Percentiles rank a stretch among this genome's conserved stretches.
These are phyloP conservation scores for Amylocarpus encephaloides DNA, from an alignment of 2,329 filamentous ascomycete genomes.

Conservation along the genomic window DNA sequence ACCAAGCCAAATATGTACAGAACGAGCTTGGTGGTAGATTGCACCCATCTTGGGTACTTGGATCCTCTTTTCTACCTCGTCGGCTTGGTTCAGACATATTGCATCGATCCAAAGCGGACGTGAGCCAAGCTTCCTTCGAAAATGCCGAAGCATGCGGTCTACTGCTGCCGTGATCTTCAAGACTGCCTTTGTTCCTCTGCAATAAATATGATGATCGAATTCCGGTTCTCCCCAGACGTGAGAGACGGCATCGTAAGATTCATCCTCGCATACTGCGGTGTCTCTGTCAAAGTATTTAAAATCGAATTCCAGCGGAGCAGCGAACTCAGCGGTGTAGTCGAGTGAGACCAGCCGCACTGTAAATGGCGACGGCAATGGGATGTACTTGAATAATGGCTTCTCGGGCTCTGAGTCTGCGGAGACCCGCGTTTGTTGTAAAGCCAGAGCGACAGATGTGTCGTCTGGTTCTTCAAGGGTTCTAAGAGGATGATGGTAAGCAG, in stretches of 20 bases:
- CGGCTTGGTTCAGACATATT: slow-evolving; percentile 15
- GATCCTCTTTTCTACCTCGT: slow-evolving; percentile 12
- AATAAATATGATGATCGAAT: neutral
- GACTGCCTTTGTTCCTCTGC: neutral
- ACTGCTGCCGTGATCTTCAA: neutral
- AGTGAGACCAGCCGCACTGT: no score
- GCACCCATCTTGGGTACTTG: slow-evolving; percentile 23
- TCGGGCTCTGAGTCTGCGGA: no score
- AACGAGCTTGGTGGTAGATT: slow-evolving; percentile 15
- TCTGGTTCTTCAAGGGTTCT: no score
- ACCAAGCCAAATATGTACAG: slow-evolving; percentile 13
- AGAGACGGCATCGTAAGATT: slow-evolving; percentile 2
- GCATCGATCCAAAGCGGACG: slow-evolving; percentile 3
- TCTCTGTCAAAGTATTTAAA: no score
- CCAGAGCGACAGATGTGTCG: no score
- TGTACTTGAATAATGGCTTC: no score
- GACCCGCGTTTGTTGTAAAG: no score
- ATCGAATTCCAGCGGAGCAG: no score
- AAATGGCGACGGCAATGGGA: no score
- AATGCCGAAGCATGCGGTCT: neutral
- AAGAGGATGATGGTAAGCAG: no score
- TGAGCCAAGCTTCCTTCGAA: neutral
- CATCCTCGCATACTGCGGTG: no score
- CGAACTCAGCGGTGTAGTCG: no score
- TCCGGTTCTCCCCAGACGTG: neutral